Evolutionary conservation across 768 basidiomycete species (phyloP).

Genomic region (Stropharia rugosoannulata): DNA sequence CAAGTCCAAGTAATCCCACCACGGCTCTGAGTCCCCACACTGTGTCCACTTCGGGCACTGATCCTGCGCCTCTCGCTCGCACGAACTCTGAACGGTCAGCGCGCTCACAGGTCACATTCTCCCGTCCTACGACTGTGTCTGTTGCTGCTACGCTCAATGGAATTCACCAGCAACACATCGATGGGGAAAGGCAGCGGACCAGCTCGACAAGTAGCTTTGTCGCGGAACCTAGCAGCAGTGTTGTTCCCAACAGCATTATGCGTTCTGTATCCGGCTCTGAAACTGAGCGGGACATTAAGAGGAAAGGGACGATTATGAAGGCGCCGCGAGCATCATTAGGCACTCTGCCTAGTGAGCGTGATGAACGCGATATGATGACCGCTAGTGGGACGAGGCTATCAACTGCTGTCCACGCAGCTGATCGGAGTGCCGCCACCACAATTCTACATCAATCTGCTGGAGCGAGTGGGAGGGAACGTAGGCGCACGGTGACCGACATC

Average conservation of each 20-base stretch:
- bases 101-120: conserved; percentile 59
- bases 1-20: conserved; percentile 55
- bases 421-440: conserved; percentile 39
- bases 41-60: conserved; percentile 46
- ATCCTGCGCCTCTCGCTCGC: conserved; percentile 34
- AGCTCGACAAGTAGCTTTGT: conserved; percentile 22
- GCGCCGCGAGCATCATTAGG: conserved; percentile 44
- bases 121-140: conserved; percentile 55
- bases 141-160: conserved; percentile 54
- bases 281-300: conserved; percentile 49
- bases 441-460: conserved; percentile 16
- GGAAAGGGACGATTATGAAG: conserved; percentile 36
- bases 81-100: conserved; percentile 47
- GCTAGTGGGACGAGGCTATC: conserved; percentile 13
- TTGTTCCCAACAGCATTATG: conserved; percentile 14
- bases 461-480: conserved; percentile 31
- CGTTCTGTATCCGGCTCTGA: conserved; percentile 35
- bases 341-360: conserved; percentile 12
- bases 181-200: conserved; percentile 31
- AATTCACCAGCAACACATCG: conserved; percentile 53
- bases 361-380: conserved; percentile 7
- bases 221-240: conserved; percentile 21
- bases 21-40: conserved; percentile 69
- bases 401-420: conserved; percentile 33
- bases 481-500: conserved; percentile 47